Base-by-base conservation (phyloP, 2,329 filamentous ascomycete species). In the Curvularia sp. region DNA sequence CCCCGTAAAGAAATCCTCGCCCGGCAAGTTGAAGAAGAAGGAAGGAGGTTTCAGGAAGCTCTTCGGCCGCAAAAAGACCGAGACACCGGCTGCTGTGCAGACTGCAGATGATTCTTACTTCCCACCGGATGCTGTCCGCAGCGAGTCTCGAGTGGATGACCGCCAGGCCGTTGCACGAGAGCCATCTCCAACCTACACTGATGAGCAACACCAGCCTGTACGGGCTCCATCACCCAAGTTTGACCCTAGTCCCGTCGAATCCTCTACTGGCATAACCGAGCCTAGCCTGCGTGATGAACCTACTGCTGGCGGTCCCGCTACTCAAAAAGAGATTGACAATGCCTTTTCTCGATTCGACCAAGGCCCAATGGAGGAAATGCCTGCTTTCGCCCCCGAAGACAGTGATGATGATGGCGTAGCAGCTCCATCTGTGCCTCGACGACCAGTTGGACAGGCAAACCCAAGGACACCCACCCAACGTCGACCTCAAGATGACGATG, bases 361-460 rank as follows among this genome's bases (percentile, higher is more conserved):
- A 78, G 95, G 93, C 2, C 95, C 95, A 1, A 84, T 97, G 24
- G 78, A 86, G 9, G 93, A 98, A 56, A 90, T 95, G 75, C 94
- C 95, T 3, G 91, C 93, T 1, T 96, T 96, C 71, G 83, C 86
- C 10, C 91, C 91, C 3, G 77, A 78, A 22, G 70, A 75, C 9
- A 74, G 72, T 39, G 72, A 75, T 4, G 72, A 75, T 5, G 63
- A 52, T 13, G 63, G 49, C 15, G 61, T 61, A 28, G 53, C 49
- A 12, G 60, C 70, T 42, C 72, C 67, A n/a, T 61, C n/a, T 33
- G 59, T 70, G 9, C 62, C 70, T 47, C 71, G 67, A 55, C 66
- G 66, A 53, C 59, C 65, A 49, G 53, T 60, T 18, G 64, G 66
- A n/a, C 63, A 65, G 13, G 55, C 62, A 20, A 56, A 49, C 15